Evolutionary conservation across 257 asterid genomes (phyloP), one percentile per base, ranked within the genome.

Genomic region (Marsdenia floribunda): DNA sequence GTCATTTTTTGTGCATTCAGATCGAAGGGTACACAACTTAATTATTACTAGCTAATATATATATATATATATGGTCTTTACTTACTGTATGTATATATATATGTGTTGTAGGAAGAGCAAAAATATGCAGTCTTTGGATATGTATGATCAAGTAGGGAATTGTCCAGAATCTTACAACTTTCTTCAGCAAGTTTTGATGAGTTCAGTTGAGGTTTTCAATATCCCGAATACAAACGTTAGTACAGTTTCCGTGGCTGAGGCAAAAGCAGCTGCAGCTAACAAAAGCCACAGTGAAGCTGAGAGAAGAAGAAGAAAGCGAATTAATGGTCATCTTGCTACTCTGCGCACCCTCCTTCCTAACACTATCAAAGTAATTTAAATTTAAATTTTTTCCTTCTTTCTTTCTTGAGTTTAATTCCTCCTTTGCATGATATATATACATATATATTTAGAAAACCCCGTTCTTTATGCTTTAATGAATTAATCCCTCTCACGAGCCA

Each of bases 241-340:
- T 69, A 84, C 93, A 12, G 76, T 73, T 67, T 86, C 96, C 74
- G 80, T 81, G 86, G 96, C 95, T 3, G 98, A 93, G 52, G 93
- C 94, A 1, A 87, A 87, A 79, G 93, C 90, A 49, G 79, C 54
- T 12, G 97, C 98, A 6, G 93, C 96, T 12, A 93, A 87, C 77
- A 87, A 82, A 44, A 93, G 87, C 75, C 98, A 93, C 77, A 91
- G 93, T 71, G 98, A 93, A 81, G 98, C 98, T 40, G 98, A 93
- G 59, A 82, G 96, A 26, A 83, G 97, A 6, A 80, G 98, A 57
- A 81, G 98, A 68, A 93, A 88, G 79, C 77, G 98, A 61, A 93
- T 93, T 80, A 93, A 91, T 22, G 96, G 81, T 74, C 98, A 91
- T 77, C 90, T 93, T 76, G 97, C 93, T 79, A 93, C 98, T 59